Evolutionary conservation across 1,284 basidiomycete genomes (phyloP).

Genomic region (Somion occarium): DNA sequence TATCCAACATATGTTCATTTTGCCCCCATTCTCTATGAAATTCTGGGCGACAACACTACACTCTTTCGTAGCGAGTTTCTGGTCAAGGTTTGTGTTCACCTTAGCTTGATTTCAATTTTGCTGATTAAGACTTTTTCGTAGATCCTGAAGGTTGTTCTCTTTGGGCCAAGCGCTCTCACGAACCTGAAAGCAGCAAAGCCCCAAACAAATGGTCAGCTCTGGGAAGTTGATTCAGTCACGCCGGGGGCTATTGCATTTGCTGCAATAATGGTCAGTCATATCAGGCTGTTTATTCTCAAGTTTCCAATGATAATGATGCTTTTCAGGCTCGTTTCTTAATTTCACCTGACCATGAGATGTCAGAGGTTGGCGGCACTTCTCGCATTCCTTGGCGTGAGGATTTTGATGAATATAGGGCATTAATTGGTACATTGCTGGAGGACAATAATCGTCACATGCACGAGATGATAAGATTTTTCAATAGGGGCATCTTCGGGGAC

Average conservation of each 20-base stretch:
- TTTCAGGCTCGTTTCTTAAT: too few species aligned
- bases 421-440: too few species aligned
- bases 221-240: background rate
- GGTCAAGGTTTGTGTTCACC: background rate
- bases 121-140: background rate
- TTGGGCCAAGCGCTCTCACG: background rate
- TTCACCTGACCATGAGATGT: too few species aligned
- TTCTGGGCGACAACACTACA: background rate
- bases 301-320: too few species aligned
- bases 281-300: too few species aligned
- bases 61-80: background rate
- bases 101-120: background rate
- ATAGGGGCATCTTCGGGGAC: too few species aligned
- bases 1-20: background rate
- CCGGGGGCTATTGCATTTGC: background rate
- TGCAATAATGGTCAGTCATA: background rate
- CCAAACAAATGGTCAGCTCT: background rate
- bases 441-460: too few species aligned
- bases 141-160: background rate
- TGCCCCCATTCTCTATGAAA: background rate
- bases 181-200: background rate
- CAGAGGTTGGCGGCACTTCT: too few species aligned
- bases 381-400: too few species aligned
- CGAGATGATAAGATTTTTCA: too few species aligned
- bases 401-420: too few species aligned